Base-by-base conservation (phyloP, 2,329 filamentous ascomycete genomes). In the Trichoderma aggressivum region DNA sequence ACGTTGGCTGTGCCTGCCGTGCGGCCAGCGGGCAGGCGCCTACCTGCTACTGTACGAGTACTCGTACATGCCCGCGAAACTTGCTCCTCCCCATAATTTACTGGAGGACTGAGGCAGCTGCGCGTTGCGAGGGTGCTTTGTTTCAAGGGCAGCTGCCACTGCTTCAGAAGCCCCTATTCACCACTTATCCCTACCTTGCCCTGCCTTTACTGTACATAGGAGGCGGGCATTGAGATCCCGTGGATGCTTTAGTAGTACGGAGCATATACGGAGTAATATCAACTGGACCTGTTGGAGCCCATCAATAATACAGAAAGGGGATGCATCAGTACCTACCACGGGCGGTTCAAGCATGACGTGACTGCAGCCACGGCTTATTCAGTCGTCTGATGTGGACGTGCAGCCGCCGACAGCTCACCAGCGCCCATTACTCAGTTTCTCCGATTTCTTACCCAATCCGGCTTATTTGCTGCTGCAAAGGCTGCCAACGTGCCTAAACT, bases 91-190 rank as follows among this genome's bases (percentile, higher is more conserved):
- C 60, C 60, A 63, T 64, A 64, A 47, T 59, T 59, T 59, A 58
- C 32, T n/a, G 30, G 14, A 59, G 24, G 24, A 34, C 56, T 61
- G 36, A 43, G 60, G 60, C 24, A 47, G 62, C 66, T 61, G 55
- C 64, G 64, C 53, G 24, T 66, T 55, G 36, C 18, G 39, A 60
- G 28, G 56, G 65, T 60, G 55, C 56, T 59, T 43, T 47, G 66
- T 69, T 69, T 61, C 56, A 69, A 69, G 66, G 66, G 66, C 66
- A 69, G 56, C 66, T 36, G 66, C 66, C 62, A 53, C 26, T 53
- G 56, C 66, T 53, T 53, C 28, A 50, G 66, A 60, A 59, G 56
- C 39, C 56, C 66, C 66, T 69, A 69, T 69, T 69, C 30, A 43
- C n/a, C 7, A 18, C 26, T n/a, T 11, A 32, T 34, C 47, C 62